phyloP scores from a whole-genome alignment of 108 stramenopile species.

The Stephanodiscus triporus region DNA sequence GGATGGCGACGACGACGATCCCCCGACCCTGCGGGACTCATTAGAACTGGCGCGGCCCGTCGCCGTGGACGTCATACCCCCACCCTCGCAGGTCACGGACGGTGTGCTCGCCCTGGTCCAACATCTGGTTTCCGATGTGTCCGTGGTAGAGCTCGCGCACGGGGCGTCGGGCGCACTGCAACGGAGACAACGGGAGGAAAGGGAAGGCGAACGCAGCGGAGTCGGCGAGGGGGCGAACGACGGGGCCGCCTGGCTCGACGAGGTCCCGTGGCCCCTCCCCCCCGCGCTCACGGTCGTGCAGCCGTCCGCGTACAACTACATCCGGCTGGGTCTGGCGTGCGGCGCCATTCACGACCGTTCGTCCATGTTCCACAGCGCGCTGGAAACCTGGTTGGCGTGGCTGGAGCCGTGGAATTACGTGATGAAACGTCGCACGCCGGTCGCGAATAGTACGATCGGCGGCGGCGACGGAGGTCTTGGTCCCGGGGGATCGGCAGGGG shows the following conservation, averaged over 20 bases:
- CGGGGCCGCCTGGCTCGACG: constrained; percentile 13
- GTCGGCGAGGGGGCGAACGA: background rate
- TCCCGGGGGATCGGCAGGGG: constrained; percentile 15
- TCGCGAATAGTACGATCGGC: background rate
- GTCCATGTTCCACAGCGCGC: constrained; percentile 71
- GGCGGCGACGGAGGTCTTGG: background rate
- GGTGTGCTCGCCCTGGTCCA: constrained; percentile 54
- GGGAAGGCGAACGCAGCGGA: constrained; percentile 6
- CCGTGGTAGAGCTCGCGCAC: constrained; percentile 26
- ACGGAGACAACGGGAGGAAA: constrained; percentile 21
- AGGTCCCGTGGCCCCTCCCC: constrained; percentile 58
- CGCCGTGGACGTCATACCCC: constrained; percentile 37
- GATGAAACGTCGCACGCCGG: constrained; percentile 26
- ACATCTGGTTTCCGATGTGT: constrained; percentile 43
- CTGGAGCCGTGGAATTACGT: constrained; percentile 87
- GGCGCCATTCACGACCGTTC: constrained; percentile 68
- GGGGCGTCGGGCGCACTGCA: constrained; percentile 13
- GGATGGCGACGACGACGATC: background rate
- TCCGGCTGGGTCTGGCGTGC: constrained; percentile 69
- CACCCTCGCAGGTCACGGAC: constrained; percentile 54
- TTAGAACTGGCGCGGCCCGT: constrained; percentile 57
- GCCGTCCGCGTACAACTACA: constrained; percentile 69
- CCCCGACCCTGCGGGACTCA: constrained; percentile 41
- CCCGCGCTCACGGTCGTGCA: constrained; percentile 68
- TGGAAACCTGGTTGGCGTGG: constrained; percentile 86